phyloP scores from a whole-genome alignment of 257 asterid genomes.

The Cordia subcordata region DNA sequence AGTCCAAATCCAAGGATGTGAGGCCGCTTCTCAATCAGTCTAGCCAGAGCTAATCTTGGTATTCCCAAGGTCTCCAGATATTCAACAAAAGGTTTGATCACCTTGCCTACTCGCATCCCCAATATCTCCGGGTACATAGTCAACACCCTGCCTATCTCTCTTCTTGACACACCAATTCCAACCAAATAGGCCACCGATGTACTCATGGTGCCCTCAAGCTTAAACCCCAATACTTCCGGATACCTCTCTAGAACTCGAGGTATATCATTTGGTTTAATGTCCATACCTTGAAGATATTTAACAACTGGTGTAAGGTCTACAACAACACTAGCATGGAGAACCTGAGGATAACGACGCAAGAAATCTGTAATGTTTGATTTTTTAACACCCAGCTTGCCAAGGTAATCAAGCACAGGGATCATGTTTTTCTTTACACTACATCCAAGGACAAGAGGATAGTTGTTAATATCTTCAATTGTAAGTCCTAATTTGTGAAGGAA shows the following conservation, averaged over 20 bases:
- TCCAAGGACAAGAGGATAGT: slow-evolving; percentile 93
- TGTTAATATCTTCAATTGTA: slow-evolving; percentile 80
- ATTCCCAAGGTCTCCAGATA: slow-evolving; percentile 76
- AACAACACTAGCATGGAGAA: slow-evolving; percentile 95
- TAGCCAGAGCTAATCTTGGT: slow-evolving; percentile 70
- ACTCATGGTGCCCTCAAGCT: slow-evolving; percentile 82
- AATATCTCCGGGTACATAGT: slow-evolving; percentile 79
- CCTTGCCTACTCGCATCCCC: slow-evolving; percentile 97
- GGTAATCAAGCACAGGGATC: slow-evolving; percentile 95
- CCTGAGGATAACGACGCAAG: slow-evolving; percentile 82
- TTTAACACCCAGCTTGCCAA: slow-evolving; percentile 82
- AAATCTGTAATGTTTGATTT: slow-evolving; percentile 77
- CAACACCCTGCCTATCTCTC: slow-evolving; percentile 77
- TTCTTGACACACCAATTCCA: slow-evolving; percentile 90
- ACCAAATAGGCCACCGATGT: slow-evolving; percentile 94
- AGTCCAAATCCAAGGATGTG: slow-evolving; percentile 87
- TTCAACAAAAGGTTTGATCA: slow-evolving; percentile 87
- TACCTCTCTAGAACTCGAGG: slow-evolving; percentile 82
- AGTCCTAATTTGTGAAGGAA: slow-evolving; percentile 94
- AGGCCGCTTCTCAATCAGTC: slow-evolving; percentile 79
- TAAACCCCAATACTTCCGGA: slow-evolving; percentile 89
- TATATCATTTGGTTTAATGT: slow-evolving; percentile 75
- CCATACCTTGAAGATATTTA: slow-evolving; percentile 94
- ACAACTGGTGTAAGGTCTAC: slow-evolving; percentile 92
- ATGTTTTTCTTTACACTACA: slow-evolving; percentile 98